A percentile compares a stretch with the other conserved stretches of the same genome.
These are phyloP conservation scores for Ophiostoma perfectum DNA, from an alignment of 2,329 filamentous ascomycete genomes.

Conservation along the genomic window DNA sequence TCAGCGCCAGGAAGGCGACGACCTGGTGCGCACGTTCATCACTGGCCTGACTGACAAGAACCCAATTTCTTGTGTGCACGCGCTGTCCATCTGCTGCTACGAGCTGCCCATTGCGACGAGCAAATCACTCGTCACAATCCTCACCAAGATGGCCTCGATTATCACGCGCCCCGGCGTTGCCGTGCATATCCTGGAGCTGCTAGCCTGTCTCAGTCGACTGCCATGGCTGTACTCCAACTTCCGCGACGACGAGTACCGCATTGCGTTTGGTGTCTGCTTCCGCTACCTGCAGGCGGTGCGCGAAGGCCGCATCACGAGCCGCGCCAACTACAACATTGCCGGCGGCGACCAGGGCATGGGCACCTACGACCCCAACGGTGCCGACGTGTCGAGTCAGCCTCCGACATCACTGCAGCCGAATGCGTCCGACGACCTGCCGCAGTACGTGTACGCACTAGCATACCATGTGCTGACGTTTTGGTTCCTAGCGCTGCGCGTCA, in stretches of 20 bases:
- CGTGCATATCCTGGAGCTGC: constrained; percentile 90
- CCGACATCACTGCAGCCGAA: constrained; percentile 24
- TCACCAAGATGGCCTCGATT: constrained; percentile 91
- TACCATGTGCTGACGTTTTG: constrained; percentile 96
- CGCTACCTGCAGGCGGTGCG: constrained; percentile 86
- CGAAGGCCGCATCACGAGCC: constrained; percentile 52
- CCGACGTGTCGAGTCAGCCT: constrained; percentile 30
- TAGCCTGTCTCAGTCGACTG: constrained; percentile 80
- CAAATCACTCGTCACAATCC: constrained; percentile 76
- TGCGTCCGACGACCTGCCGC: constrained; percentile 68
- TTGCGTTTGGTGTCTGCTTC: constrained; percentile 92
- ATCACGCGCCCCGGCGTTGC: constrained; percentile 90
- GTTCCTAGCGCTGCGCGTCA: constrained; percentile 85
- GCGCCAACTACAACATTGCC: constrained; percentile 33
- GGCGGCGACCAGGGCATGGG: background rate
- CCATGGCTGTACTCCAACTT: constrained; percentile 84
- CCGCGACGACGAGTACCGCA: constrained; percentile 84
- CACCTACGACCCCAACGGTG: constrained; percentile 24
- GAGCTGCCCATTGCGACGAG: constrained; percentile 84
- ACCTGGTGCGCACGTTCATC: constrained; percentile 80
- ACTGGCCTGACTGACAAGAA: constrained; percentile 82
- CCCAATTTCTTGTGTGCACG: constrained; percentile 89
- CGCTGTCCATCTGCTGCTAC: constrained; percentile 88
- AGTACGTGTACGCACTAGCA: constrained; percentile 89
- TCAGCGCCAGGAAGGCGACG: constrained; percentile 77